Conservation (phyloP, 2,329 filamentous ascomycete species). For the Pestalotiopsis sp. region DNA sequence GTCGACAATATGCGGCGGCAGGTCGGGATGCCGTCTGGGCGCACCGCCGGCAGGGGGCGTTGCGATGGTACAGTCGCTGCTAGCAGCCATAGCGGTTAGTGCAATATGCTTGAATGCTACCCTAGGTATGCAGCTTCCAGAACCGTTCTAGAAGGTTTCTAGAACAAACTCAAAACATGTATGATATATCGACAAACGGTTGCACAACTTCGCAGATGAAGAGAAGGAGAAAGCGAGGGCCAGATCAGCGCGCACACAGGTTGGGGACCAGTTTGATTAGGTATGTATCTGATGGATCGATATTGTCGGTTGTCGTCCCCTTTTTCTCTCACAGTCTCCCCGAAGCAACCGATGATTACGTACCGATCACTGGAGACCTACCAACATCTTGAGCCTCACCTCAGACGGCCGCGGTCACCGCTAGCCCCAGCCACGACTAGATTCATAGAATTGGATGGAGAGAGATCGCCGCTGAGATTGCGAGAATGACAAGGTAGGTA, state of each 20-base stretch:
- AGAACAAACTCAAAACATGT: background rate
- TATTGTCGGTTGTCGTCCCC: background rate
- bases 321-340: background rate
- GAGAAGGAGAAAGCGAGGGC: background rate
- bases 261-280: background rate
- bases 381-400: background rate
- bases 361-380: background rate
- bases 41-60: background rate
- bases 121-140: background rate
- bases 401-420: background rate
- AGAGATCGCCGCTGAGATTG: background rate
- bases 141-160: background rate
- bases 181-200: background rate
- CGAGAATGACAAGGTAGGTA: background rate
- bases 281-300: background rate
- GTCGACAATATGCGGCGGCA: slow-evolving; percentile 38
- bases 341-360: background rate
- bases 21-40: background rate
- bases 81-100: background rate
- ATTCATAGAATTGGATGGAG: background rate
- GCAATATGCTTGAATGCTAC: background rate
- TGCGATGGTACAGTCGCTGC: background rate
- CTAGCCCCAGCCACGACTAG: background rate
- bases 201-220: background rate
- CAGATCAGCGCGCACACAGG: background rate